These are phyloP conservation scores for Mycotypha africana DNA, from an alignment of 371 early-diverging fungal species.

Conservation along the genomic window DNA sequence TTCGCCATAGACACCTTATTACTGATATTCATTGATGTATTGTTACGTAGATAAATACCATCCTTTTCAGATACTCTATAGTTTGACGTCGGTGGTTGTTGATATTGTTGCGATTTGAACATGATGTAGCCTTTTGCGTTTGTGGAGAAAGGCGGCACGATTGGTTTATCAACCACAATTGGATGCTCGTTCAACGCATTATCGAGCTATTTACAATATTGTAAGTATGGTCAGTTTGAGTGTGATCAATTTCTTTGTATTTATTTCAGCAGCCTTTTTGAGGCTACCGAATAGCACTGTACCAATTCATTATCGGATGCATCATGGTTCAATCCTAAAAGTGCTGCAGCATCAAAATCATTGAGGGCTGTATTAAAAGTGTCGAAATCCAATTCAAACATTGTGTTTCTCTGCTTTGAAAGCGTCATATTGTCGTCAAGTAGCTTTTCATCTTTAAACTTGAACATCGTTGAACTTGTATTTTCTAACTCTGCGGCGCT, in stretches of 20 bases:
- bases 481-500: slow-evolving; percentile 24
- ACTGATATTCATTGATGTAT: slow-evolving; percentile 24
- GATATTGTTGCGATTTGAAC: slow-evolving; percentile 24
- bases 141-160: slow-evolving; percentile 36
- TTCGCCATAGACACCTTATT: not conserved
- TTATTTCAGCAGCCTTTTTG: not conserved
- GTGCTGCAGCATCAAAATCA: slow-evolving; percentile 10
- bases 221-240: not conserved
- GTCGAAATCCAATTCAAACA: slow-evolving; percentile 34
- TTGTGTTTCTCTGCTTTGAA: slow-evolving; percentile 17
- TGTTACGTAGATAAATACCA: slow-evolving; percentile 37
- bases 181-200: slow-evolving; percentile 21
- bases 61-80: slow-evolving; percentile 13
- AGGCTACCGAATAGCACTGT: no score
- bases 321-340: slow-evolving; percentile 19
- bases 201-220: slow-evolving; percentile 11
- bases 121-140: slow-evolving; percentile 33
- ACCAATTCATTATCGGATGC: slow-evolving; percentile 30
- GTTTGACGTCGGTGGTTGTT: not conserved
- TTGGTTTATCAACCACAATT: slow-evolving; percentile 24
- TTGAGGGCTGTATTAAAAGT: slow-evolving; percentile 17
- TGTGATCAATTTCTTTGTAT: not conserved
- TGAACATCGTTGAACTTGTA: slow-evolving; percentile 32
- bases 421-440: slow-evolving; percentile 21
- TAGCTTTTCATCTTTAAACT: slow-evolving; percentile 39